Percentiles rank a stretch among this genome's conserved stretches.
Conservation (phyloP, 306 rosid species). For the Trichosanthes cucumerina region DNA sequence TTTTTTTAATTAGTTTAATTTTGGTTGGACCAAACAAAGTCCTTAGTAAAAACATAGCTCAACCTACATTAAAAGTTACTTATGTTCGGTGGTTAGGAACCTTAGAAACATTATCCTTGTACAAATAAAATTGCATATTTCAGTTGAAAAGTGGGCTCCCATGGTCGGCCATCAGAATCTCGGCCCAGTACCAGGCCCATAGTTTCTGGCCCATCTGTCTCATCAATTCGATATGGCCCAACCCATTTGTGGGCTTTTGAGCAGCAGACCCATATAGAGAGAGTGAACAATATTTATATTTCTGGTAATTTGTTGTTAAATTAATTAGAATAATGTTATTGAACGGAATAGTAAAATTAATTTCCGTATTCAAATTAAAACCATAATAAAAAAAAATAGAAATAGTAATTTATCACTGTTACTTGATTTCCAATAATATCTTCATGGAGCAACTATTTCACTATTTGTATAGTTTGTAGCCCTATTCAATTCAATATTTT, state of each 20-base stretch:
- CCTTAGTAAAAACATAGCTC: background rate
- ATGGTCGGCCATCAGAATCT: background rate
- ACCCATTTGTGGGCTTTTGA: background rate
- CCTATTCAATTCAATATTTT: too few species aligned
- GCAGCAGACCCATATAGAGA: too few species aligned
- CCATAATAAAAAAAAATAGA: too few species aligned
- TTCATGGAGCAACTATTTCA: too few species aligned
- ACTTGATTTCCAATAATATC: too few species aligned
- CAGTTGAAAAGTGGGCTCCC: background rate
- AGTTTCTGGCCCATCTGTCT: background rate
- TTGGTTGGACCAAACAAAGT: background rate
- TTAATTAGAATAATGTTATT: too few species aligned
- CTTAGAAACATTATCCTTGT: background rate
- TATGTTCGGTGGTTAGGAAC: slow-evolving; percentile 8
- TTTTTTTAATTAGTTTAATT: background rate
- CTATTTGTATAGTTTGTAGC: too few species aligned
- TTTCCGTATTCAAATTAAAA: background rate
- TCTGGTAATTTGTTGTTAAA: background rate
- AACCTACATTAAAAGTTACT: background rate
- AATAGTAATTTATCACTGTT: too few species aligned
- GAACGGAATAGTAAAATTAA: too few species aligned
- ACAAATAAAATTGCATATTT: background rate
- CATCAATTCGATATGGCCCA: background rate
- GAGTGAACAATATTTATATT: too few species aligned
- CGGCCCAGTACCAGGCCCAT: background rate